Conservation (phyloP, 1,284 basidiomycete species). For the Cutaneotrichosporon sp. region DNA sequence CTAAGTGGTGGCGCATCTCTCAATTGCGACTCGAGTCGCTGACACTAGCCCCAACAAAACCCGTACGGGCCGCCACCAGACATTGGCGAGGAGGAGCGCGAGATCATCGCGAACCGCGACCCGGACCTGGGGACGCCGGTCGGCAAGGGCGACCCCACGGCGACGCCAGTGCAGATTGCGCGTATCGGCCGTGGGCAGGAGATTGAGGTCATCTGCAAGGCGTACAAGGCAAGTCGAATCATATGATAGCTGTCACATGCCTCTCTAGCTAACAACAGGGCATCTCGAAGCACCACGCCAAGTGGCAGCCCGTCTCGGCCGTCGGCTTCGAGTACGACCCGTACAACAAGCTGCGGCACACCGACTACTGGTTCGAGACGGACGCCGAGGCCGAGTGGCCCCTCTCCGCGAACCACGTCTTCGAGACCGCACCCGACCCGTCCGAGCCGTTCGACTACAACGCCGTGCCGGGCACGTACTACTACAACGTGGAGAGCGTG, state of each 20-base stretch:
- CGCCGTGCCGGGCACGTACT: conserved; percentile 83
- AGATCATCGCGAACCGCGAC: conserved; percentile 61
- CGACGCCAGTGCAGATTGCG: conserved; percentile 76
- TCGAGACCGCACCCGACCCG: conserved; percentile 77
- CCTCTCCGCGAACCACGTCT: conserved; percentile 72
- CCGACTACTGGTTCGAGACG: conserved; percentile 91
- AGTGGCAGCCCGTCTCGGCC: conserved; percentile 97
- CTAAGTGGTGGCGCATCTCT: too few relatives aligned
- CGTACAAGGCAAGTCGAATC: conserved; percentile 83
- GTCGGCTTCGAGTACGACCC: conserved; percentile 98
- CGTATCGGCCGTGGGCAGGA: conserved; percentile 95
- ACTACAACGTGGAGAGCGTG: conserved; percentile 87
- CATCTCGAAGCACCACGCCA: conserved; percentile 97
- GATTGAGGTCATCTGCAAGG: conserved; percentile 80
- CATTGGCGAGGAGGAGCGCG: conserved; percentile 41
- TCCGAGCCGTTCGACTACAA: conserved; percentile 82
- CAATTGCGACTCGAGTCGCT: too few relatives aligned
- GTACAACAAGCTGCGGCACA: conserved; percentile 94
- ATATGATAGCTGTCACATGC: too few relatives aligned
- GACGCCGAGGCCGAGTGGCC: conserved; percentile 81
- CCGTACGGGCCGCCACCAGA: conserved; percentile 45
- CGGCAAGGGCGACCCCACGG: conserved; percentile 71
- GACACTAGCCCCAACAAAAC: conserved; percentile 25
- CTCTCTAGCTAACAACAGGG: conserved; percentile 61
- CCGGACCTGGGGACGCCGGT: conserved; percentile 82